Conservation (phyloP, 1,284 basidiomycete genomes). For the Somion occarium region DNA sequence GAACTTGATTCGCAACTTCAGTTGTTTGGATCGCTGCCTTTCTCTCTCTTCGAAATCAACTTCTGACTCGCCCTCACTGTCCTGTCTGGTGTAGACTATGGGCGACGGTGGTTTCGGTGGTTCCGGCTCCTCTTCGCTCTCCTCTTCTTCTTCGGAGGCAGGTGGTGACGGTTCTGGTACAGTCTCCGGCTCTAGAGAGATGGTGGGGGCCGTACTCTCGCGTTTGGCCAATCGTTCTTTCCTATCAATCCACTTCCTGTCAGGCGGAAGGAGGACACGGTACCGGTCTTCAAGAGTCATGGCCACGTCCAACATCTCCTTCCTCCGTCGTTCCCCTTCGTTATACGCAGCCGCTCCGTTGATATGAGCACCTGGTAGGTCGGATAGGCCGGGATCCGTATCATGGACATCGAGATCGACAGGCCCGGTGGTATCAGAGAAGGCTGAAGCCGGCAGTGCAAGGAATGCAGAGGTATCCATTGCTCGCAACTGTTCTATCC, state of each 20-base stretch:
- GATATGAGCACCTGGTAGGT: conserved; percentile 30
- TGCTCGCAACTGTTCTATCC: conserved; percentile 77
- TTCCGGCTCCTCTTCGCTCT: conserved; percentile 7
- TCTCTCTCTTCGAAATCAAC: conserved; percentile 22
- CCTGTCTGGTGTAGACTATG: conserved; percentile 9
- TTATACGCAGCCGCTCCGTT: conserved; percentile 37
- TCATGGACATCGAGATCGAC: conserved; percentile 26
- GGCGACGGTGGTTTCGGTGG: conserved; percentile 7
- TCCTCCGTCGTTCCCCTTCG: conserved; percentile 67
- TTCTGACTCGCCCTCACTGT: conserved; percentile 26
- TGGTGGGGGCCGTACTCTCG: conserved; percentile 10
- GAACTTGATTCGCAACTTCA: conserved; percentile 37
- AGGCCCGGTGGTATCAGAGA: conserved; percentile 35
- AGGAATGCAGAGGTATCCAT: conserved; percentile 73
- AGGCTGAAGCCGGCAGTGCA: conserved; percentile 49
- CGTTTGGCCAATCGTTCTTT: conserved; percentile 14
- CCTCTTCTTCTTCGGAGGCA: conserved; percentile 9
- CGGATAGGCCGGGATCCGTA: conserved; percentile 13
- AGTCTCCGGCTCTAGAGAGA: neutral
- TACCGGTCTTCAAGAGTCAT: conserved; percentile 64
- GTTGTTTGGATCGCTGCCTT: conserved; percentile 24
- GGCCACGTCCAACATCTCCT: conserved; percentile 68
- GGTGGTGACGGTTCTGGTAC: neutral
- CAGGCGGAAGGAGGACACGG: conserved; percentile 62
- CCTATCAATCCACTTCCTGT: conserved; percentile 28